These are phyloP conservation scores for Neocucurbitaria cava DNA, from an alignment of 2,329 filamentous ascomycete species.

Conservation along the genomic window DNA sequence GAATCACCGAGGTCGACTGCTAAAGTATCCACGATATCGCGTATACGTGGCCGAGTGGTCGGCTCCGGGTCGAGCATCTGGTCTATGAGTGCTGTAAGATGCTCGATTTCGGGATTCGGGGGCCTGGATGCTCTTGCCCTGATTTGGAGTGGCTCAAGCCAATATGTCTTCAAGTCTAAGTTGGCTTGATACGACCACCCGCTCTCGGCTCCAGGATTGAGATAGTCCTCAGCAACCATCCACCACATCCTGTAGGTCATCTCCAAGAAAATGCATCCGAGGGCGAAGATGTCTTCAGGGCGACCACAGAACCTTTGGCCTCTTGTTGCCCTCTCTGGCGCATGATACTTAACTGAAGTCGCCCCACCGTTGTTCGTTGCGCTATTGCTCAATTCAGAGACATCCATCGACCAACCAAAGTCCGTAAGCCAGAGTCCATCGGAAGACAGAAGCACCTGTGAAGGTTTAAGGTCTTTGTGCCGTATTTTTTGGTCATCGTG, in stretches of 20 bases:
- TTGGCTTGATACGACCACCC: constrained; percentile 1
- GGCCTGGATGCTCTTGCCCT: neutral
- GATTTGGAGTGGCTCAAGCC: constrained; percentile 19
- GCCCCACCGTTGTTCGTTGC: neutral
- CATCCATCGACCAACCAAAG: constrained; percentile 4
- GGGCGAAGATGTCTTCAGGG: constrained; percentile 28
- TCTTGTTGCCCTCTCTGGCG: neutral
- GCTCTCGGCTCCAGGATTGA: neutral
- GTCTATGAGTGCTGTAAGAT: neutral
- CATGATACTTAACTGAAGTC: constrained; percentile 2
- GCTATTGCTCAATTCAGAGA: neutral
- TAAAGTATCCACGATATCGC: neutral
- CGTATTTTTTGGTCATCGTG: constrained; percentile 15
- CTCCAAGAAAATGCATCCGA: constrained; percentile 27
- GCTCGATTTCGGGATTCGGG: neutral
- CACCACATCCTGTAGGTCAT: constrained; percentile 9
- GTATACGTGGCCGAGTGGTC: neutral
- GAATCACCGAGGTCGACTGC: neutral
- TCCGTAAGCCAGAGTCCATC: constrained; percentile 4
- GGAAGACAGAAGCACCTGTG: constrained; percentile 14
- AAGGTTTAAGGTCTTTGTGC: constrained; percentile 26
- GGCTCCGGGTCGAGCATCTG: neutral
- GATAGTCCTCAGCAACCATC: neutral
- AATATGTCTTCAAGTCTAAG: neutral
- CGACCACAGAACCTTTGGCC: constrained; percentile 7